These are phyloP conservation scores for Apiospora rasikravindrae DNA, from an alignment of 2,329 filamentous ascomycete genomes.

Conservation along the genomic window DNA sequence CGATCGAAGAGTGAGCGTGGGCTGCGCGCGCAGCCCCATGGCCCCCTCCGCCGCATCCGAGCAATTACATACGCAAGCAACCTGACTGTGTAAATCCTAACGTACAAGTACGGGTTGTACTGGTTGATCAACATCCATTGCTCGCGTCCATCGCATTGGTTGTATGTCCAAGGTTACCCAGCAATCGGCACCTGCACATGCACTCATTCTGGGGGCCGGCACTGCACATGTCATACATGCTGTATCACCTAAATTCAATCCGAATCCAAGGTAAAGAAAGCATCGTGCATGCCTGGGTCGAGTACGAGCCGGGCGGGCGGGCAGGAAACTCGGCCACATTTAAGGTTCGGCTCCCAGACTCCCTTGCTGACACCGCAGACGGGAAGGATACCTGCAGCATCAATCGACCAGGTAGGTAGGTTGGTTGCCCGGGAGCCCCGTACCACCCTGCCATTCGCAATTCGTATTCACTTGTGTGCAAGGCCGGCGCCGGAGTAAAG, in stretches of 20 bases:
- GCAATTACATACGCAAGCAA: neutral
- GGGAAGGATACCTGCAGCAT: conserved; percentile 9
- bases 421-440: neutral
- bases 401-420: neutral
- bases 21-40: neutral
- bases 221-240: conserved; percentile 5
- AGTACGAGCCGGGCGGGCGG: neutral
- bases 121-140: neutral
- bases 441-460: neutral
- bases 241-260: neutral
- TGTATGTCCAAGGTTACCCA: neutral
- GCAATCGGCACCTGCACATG: neutral
- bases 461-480: neutral
- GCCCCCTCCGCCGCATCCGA: neutral
- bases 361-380: neutral
- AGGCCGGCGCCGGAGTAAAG: neutral
- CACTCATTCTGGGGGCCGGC: neutral
- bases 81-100: neutral
- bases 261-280: neutral
- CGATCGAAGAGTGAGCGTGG: neutral
- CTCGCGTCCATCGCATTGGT: neutral
- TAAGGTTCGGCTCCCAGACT: neutral
- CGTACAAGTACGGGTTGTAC: neutral
- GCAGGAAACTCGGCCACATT: neutral
- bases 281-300: neutral